Conservation (phyloP, 208 protist species). For the Trypanosoma scelopori region DNA sequence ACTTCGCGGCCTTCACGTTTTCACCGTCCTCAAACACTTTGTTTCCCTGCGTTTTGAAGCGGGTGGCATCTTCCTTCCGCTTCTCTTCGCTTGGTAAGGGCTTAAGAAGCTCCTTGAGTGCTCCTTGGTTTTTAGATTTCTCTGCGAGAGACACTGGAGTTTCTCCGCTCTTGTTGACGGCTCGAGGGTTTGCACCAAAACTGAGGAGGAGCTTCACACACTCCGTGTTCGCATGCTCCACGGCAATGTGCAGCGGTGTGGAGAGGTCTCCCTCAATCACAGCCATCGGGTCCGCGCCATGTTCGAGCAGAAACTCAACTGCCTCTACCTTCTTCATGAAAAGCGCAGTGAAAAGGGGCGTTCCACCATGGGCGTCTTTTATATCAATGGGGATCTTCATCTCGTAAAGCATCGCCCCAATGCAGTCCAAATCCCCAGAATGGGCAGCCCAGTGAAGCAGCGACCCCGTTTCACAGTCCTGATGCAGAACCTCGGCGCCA, state of each 20-base stretch:
- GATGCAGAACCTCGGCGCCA: constrained; percentile 52
- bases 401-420: constrained; percentile 82
- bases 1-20: constrained; percentile 90
- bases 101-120: constrained; percentile 73
- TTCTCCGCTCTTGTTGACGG: constrained; percentile 62
- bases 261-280: constrained; percentile 62
- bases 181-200: constrained; percentile 64
- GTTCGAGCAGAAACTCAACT: constrained; percentile 86
- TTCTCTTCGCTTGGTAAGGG: constrained; percentile 36
- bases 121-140: constrained; percentile 39
- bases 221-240: constrained; percentile 73
- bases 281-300: constrained; percentile 65
- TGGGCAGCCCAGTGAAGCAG: constrained; percentile 89
- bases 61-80: constrained; percentile 51
- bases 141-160: constrained; percentile 58
- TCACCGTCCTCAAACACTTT: constrained; percentile 85
- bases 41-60: constrained; percentile 90
- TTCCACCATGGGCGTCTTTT: constrained; percentile 77
- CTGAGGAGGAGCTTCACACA: constrained; percentile 64
- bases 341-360: constrained; percentile 82
- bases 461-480: constrained; percentile 60
- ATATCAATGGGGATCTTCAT: constrained; percentile 73
- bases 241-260: constrained; percentile 86
- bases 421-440: constrained; percentile 68
- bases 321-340: constrained; percentile 78